Base-by-base conservation (phyloP, 164 flowering plant genomes). In the Aristolochia fimbriata region DNA sequence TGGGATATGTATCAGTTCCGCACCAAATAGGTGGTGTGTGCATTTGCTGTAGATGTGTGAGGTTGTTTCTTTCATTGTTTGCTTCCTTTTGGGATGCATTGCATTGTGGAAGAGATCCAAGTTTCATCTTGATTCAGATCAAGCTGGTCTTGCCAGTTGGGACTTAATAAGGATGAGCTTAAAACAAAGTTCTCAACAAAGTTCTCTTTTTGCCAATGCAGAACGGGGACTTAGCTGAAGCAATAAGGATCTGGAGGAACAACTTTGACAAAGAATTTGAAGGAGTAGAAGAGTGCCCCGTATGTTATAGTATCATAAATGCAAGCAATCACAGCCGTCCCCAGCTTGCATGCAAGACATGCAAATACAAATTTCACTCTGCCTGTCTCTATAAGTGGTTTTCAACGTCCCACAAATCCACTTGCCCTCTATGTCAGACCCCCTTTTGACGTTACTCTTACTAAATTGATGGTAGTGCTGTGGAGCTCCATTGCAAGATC, bases 331-430 rank as follows among this genome's bases (percentile, higher is more conserved):
- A 88, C 70, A 81, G 86, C 70, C 80, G 87, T 62, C 99, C 99
- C 27, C 84, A 90, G 22, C 93, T 85, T 50, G 91, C 96, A 52
- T 94, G 99, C 91, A 88, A 77, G 73, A 91, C 97, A 48, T 94
- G 97, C 90, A 94, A 88, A 71, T 91, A 94, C 78, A 94, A 94
- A 73, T 94, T 83, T 71, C 99, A 94, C 71, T 68, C 88, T 13
- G 96, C 91, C 41, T 94, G 99, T 76, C 83, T 94, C 33, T 87
- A 84, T 73, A 94, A 94, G 78, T 91, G 99, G 99, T 91, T 94
- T 70, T 81, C 93, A 24, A 94, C 97, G 30, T 88, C 99, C 51
- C 88, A 94, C 73, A 94, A 94, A 63, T 86, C 95, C 16, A 81
- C 84, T 9, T 94, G 99, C 70, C 99, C 99, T 13, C 58, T 94